Base-by-base conservation (phyloP, 306 rosid species). In the Sophora flavescens region DNA sequence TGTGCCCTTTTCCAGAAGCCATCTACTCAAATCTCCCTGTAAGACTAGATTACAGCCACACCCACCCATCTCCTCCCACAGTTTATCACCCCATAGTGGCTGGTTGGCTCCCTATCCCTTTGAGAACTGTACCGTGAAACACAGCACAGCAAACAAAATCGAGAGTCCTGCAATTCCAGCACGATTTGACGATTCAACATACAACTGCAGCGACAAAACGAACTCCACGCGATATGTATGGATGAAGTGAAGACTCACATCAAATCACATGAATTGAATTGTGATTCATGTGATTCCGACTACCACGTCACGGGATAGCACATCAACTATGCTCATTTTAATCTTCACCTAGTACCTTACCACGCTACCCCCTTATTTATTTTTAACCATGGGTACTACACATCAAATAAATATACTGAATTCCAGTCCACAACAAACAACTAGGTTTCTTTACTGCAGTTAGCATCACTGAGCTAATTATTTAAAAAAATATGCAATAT, bases 361-460 rank as follows among this genome's bases (percentile, higher is more conserved):
- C 72, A 58, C 44, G 30, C 72, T 60, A 76, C 47, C 33, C 30
- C 62, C 68, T 14, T 75, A 7, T 11, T 11, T 14, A 12, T 18
- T 32, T 81, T 30, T 57, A 65, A 66, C 64, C 14, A 59, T 26
- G 52, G 32, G 45, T 51, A 41, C 15, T 8, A 63, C 51, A 63
- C 51, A 17, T 62, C 17, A 33, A 41, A 39, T 32, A 10, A 41
- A 51, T 32, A 30, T 45, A 45, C 26, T 13, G 26, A 51, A 28
- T 48, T 44, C 18, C 44, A 15, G 42, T 18, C 39, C 3, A 1
- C 6, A 69, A 4, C 15, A 52, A 63, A 61, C 3, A 68, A 77
- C 3, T 15, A 57, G 4, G 41, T 30, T 67, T 67, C 18, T 58
- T 2, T 8, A 47, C 42, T 39, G 47, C 33, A 52, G 59, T 17